Conservation (phyloP, 257 asterid species). For the Gynochthodes officinalis region DNA sequence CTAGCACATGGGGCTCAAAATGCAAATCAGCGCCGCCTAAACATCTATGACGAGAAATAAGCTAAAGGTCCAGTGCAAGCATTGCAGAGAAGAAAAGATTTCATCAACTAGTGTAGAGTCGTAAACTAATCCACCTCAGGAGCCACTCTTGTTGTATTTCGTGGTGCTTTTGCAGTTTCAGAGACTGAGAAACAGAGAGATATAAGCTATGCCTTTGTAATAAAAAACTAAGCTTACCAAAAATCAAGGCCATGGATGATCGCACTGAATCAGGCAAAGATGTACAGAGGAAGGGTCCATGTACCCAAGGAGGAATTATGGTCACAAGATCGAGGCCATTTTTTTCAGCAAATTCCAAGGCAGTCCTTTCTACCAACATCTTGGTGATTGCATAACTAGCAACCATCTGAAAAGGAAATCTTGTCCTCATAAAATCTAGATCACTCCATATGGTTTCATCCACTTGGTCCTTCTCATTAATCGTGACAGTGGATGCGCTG, state of each 20-base stretch:
- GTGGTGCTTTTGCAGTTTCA: not conserved
- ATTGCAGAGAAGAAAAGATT: no score
- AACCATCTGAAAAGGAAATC: not conserved
- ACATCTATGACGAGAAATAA: no score
- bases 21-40: no score
- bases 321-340: conserved; percentile 50
- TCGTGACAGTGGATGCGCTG: conserved; percentile 19
- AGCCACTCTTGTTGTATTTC: no score
- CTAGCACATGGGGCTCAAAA: no score
- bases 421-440: conserved; percentile 20
- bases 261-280: conserved; percentile 34
- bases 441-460: conserved; percentile 47
- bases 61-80: no score
- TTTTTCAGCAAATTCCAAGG: conserved; percentile 38
- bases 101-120: no score
- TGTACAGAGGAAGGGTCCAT: conserved; percentile 57
- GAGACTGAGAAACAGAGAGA: not conserved
- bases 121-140: no score
- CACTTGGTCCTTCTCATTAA: not conserved
- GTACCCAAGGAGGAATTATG: conserved; percentile 40
- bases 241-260: conserved; percentile 35
- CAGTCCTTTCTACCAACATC: conserved; percentile 42
- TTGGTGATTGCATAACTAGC: conserved; percentile 47
- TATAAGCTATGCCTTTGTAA: not conserved
- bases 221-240: conserved; percentile 22